phyloP scores from a whole-genome alignment of 176 grass and related monocot species.

The Coix lacrymajobi region DNA sequence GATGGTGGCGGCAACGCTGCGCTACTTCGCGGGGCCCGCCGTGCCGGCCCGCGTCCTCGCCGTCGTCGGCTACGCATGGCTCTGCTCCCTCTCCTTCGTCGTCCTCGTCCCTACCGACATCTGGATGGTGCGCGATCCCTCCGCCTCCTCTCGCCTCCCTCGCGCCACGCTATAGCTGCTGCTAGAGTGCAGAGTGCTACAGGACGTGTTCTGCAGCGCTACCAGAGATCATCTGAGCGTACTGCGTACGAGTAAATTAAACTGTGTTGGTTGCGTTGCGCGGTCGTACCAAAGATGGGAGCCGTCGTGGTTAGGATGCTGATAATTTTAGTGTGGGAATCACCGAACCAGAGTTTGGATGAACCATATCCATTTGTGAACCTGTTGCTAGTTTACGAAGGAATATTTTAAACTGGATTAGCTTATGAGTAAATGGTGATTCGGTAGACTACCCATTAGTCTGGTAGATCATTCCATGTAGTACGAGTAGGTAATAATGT shows the following conservation, averaged over 20 bases:
- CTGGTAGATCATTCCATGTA: background rate
- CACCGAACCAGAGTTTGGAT: background rate
- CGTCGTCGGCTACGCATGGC: slow-evolving; percentile 96
- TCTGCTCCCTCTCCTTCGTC: slow-evolving; percentile 95
- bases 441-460: background rate
- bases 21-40: slow-evolving; percentile 91
- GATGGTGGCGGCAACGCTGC: slow-evolving; percentile 77
- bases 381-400: background rate
- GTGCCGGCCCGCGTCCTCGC: slow-evolving; percentile 72
- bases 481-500: background rate
- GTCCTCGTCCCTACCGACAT: slow-evolving; percentile 96
- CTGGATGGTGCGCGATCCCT: slow-evolving; percentile 65
- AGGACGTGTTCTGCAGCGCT: too few species aligned
- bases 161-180: background rate
- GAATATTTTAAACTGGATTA: background rate
- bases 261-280: background rate
- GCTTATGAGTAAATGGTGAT: background rate
- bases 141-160: background rate
- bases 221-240: background rate
- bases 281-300: background rate
- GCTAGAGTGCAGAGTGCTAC: background rate
- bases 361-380: background rate
- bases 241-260: background rate
- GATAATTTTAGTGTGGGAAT: background rate
- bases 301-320: background rate